Conservation (phyloP, 148 eudicot genomes). For the Persicaria maculosa region DNA sequence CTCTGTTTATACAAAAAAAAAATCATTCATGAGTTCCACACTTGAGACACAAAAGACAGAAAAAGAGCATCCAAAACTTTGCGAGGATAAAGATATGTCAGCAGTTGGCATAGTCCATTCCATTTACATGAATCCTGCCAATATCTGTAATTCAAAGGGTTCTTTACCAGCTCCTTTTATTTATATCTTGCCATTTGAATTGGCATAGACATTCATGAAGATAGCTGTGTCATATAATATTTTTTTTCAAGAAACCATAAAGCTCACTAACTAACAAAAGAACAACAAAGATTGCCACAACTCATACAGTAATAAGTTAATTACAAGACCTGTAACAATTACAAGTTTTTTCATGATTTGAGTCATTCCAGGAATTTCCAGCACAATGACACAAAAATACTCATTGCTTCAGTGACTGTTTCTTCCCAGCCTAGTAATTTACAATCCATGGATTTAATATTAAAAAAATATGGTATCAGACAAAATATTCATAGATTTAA, state of each 20-base stretch:
- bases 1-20: conserved; percentile 38
- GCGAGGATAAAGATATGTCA: not conserved
- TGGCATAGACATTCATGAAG: not conserved
- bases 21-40: not conserved
- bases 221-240: not conserved
- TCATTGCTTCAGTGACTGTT: too few species aligned
- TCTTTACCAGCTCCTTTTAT: not conserved
- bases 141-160: not conserved
- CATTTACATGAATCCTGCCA: not conserved
- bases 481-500: too few species aligned
- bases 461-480: too few species aligned
- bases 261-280: not conserved
- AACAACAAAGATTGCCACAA: not conserved
- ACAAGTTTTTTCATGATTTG: not conserved
- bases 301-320: too few species aligned
- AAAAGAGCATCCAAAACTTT: not conserved
- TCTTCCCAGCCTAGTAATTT: too few species aligned
- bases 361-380: not conserved
- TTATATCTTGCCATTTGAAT: not conserved
- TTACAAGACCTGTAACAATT: not conserved
- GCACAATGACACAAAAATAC: not conserved
- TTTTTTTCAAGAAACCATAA: not conserved
- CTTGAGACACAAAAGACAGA: not conserved
- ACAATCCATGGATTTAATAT: too few species aligned
- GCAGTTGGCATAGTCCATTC: not conserved